phyloP scores from a whole-genome alignment of 768 basidiomycete species.

The Rhodotorula paludigena region DNA sequence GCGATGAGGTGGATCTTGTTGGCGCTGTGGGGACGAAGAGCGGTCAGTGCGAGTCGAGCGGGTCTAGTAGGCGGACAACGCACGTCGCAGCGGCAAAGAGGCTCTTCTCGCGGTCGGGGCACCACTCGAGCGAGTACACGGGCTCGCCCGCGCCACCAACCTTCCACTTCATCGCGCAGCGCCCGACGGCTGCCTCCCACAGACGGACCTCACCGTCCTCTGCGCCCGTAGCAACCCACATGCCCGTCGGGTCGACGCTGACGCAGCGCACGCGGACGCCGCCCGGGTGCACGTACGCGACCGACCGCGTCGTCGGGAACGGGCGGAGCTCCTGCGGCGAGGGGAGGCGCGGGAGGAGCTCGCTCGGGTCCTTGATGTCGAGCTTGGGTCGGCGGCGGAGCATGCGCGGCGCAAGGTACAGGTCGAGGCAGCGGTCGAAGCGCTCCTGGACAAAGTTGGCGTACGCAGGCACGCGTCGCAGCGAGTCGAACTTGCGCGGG shows the following conservation, averaged over 20 bases:
- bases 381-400: constrained; percentile 67
- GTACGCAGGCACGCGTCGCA: constrained; percentile 89
- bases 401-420: constrained; percentile 91
- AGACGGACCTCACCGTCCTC: constrained; percentile 78
- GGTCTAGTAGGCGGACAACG: not conserved
- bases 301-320: constrained; percentile 80
- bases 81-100: constrained; percentile 41
- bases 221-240: constrained; percentile 86
- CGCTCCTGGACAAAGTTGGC: constrained; percentile 86
- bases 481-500: constrained; percentile 73
- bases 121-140: constrained; percentile 85
- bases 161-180: constrained; percentile 80
- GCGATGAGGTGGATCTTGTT: constrained; percentile 72
- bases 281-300: constrained; percentile 64
- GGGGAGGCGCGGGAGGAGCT: constrained; percentile 87
- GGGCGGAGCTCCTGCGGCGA: constrained; percentile 84
- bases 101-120: constrained; percentile 58
- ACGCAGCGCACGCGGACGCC: constrained; percentile 65
- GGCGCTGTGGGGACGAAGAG: constrained; percentile 55
- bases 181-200: constrained; percentile 87
- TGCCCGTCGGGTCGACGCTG: constrained; percentile 77
- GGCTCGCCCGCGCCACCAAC: constrained; percentile 52
- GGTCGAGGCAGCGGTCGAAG: constrained; percentile 86
- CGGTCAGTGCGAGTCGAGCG: not conserved
- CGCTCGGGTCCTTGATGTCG: constrained; percentile 62